Evolutionary conservation across 176 grass and related monocot species (phyloP).

Genomic region (Ananas comosus): DNA sequence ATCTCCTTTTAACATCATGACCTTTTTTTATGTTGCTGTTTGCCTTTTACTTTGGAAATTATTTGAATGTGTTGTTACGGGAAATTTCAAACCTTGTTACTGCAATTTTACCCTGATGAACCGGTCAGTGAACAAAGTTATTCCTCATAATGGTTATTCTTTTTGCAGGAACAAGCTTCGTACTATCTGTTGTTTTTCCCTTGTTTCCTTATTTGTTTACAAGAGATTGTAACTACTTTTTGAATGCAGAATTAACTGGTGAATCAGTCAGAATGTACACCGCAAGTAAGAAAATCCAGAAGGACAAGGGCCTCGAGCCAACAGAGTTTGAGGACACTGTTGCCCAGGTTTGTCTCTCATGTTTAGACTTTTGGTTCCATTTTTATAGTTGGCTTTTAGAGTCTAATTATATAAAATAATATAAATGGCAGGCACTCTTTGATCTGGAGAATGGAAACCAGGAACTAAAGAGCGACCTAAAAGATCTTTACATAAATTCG

Average conservation of each 20-base stretch:
- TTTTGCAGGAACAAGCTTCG: no score
- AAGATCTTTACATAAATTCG: conserved; percentile 86
- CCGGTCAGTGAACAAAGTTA: no score
- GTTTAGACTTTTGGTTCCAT: background rate
- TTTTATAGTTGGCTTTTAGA: background rate
- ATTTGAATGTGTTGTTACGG: no score
- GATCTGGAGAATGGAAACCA: conserved; percentile 86
- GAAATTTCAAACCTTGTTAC: no score
- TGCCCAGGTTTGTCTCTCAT: conserved; percentile 50
- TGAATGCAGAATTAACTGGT: background rate
- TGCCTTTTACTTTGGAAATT: no score
- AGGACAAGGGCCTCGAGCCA: conserved; percentile 22
- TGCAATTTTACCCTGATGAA: no score
- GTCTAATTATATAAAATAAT: background rate
- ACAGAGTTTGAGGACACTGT: conserved; percentile 64
- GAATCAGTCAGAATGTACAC: conserved; percentile 16
- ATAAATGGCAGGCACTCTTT: conserved; percentile 62
- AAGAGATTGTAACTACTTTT: background rate
- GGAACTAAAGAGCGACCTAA: conserved; percentile 88
- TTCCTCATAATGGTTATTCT: no score
- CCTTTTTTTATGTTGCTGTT: no score
- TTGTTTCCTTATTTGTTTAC: background rate
- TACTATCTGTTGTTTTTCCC: no score
- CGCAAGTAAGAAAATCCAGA: conserved; percentile 28
- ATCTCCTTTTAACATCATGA: no score